A percentile compares a stretch with the other conserved stretches of the same genome.
These are phyloP conservation scores for Salix suchowensis DNA, from an alignment of 345 rosid species.

Conservation along the genomic window DNA sequence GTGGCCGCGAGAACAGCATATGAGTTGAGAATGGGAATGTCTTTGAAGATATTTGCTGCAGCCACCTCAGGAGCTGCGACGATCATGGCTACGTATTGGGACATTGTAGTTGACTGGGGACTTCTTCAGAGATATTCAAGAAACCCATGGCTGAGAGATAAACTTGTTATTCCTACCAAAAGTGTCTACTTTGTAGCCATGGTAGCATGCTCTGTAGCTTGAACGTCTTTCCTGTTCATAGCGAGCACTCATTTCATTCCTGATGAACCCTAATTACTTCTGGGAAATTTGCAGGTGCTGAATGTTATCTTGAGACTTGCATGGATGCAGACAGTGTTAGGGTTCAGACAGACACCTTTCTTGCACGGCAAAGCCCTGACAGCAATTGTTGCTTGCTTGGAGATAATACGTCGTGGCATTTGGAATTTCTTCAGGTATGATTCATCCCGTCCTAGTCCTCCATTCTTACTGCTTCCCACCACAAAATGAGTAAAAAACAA, in stretches of 20 bases:
- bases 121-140: conserved; percentile 50
- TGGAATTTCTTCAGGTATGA: conserved; percentile 86
- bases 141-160: conserved; percentile 82
- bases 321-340: conserved; percentile 72
- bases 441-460: neutral
- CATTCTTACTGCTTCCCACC: no score
- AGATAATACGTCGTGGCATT: conserved; percentile 76
- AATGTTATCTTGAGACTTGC: conserved; percentile 67
- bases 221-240: neutral
- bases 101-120: conserved; percentile 73
- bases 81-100: conserved; percentile 57
- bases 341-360: conserved; percentile 48
- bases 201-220: conserved; percentile 30
- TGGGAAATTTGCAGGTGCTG: conserved; percentile 43
- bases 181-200: conserved; percentile 64
- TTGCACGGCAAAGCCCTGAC: conserved; percentile 49
- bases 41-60: conserved; percentile 46
- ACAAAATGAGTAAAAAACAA: neutral
- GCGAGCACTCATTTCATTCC: neutral
- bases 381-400: conserved; percentile 56
- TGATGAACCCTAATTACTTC: neutral
- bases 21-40: conserved; percentile 24
- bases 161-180: conserved; percentile 49
- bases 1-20: conserved; percentile 44
- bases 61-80: conserved; percentile 53